Base-by-base conservation (phyloP, 2,329 filamentous ascomycete genomes). In the Orbilia oligospora region DNA sequence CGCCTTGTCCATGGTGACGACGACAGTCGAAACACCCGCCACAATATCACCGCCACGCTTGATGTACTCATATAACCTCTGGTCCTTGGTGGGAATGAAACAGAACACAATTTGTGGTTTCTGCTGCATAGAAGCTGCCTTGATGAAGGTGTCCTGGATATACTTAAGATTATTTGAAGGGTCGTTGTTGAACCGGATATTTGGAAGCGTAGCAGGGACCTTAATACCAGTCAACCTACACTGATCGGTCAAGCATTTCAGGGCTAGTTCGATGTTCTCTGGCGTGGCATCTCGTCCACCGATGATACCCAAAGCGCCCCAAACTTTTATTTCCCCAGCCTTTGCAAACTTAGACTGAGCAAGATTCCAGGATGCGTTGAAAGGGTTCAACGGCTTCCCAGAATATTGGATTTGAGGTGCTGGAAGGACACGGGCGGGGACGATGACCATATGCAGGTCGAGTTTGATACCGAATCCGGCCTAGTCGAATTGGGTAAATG, bases 301-400 rank as follows among this genome's bases (percentile, higher is more conserved):
- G 16, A 41, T 46, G 33, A 77, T 61, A 27, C 73, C 73, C 67
- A 77, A 56, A 44, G 73, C 73, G 0, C 86, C 86, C 88, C 89
- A 91, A 0, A 82, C 84, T 0, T 83, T 82, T 36, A 91, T 87
- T 5, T 67, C 82, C 0, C 88, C 88, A 0, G 87, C 81, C 61
- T 85, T 88, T 8, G 86, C 84, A 55, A 94, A 91, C 75, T 86
- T 87, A 14, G 89, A 86, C 0, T 85, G 83, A 0, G 80, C 84
- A 86, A 95, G 88, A 81, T 94, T 93, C 93, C 92, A 96, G 0
- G 87, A 87, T 0, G 91, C 92, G n/a, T 85, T 84, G 0, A 70
- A 79, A 0, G 88, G 84, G 0, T 64, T 82, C 5, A 87, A 67
- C 5, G 76, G 67, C 16, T 49, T 79, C 20, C 83, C 78, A 72